Percentiles rank a stretch among this genome's conserved stretches.
Conservation (phyloP, 2,329 filamentous ascomycete genomes). For the Trichophyton mentagrophytes region DNA sequence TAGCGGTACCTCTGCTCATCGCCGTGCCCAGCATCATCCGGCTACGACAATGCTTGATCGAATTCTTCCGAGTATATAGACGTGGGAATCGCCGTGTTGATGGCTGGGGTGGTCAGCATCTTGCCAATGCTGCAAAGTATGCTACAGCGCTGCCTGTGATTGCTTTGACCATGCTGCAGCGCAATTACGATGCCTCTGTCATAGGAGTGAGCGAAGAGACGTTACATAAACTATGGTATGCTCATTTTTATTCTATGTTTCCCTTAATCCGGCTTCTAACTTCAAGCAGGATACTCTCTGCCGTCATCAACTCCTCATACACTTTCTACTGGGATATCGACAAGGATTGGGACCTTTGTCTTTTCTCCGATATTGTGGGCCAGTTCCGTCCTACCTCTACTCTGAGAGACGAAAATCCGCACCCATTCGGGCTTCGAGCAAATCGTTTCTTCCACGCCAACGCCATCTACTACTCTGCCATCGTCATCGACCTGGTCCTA, state of each 20-base stretch:
- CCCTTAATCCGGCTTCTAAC: background rate
- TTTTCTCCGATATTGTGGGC: constrained; percentile 52
- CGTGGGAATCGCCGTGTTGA: constrained; percentile 30
- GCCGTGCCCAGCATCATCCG: constrained; percentile 73
- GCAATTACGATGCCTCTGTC: constrained; percentile 43
- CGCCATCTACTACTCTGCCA: constrained; percentile 68
- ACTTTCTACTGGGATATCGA: constrained; percentile 98
- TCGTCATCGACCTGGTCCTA: constrained; percentile 64
- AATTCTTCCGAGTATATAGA: constrained; percentile 61
- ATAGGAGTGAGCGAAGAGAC: constrained; percentile 43
- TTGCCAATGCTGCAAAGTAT: constrained; percentile 93
- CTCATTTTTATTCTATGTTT: background rate
- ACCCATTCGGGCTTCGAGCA: constrained; percentile 66
- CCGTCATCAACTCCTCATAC: constrained; percentile 74
- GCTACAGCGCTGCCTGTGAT: constrained; percentile 89
- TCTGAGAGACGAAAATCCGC: constrained; percentile 15
- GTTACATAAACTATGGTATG: constrained; percentile 44
- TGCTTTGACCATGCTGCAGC: constrained; percentile 61
- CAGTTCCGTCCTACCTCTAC: constrained; percentile 30
- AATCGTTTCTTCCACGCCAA: constrained; percentile 59
- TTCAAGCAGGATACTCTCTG: constrained; percentile 52
- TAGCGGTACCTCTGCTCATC: constrained; percentile 74
- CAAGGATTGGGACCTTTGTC: constrained; percentile 89
- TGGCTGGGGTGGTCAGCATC: constrained; percentile 72
- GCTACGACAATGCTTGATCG: constrained; percentile 80